A percentile compares a stretch with the other conserved stretches of the same genome.
phyloP scores from a whole-genome alignment of 768 basidiomycete genomes.

The Kwoniella sp. region DNA sequence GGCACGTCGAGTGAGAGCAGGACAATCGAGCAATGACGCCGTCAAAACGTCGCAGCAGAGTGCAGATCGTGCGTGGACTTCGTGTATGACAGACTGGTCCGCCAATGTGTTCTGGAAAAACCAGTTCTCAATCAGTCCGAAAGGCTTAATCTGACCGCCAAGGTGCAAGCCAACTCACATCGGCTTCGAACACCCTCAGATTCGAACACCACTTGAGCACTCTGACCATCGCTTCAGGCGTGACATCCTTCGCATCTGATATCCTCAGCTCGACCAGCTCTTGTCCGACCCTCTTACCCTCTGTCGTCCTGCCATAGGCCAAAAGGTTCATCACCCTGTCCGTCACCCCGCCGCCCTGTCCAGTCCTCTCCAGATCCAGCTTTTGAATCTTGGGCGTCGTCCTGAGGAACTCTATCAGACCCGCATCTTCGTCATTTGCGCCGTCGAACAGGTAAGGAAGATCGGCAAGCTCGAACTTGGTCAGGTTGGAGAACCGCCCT shows the following conservation, averaged over 20 bases:
- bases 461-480: slow-evolving; percentile 76
- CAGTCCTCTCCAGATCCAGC: slow-evolving; percentile 84
- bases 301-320: slow-evolving; percentile 59
- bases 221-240: slow-evolving; percentile 66
- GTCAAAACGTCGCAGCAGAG: slow-evolving; percentile 3
- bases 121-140: too few relatives aligned
- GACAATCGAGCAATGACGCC: slow-evolving; percentile 40
- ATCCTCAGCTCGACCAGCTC: slow-evolving; percentile 34
- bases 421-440: slow-evolving; percentile 46
- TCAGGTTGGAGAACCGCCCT: slow-evolving; percentile 69
- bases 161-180: slow-evolving; percentile 59
- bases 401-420: slow-evolving; percentile 66
- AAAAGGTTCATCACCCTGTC: slow-evolving; percentile 71
- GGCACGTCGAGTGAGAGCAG: slow-evolving; percentile 24
- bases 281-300: slow-evolving; percentile 27
- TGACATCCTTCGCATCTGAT: slow-evolving; percentile 66
- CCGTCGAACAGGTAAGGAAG: slow-evolving; percentile 71
- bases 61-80: slow-evolving; percentile 22
- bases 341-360: slow-evolving; percentile 61
- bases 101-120: slow-evolving; percentile 41
- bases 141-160: background rate
- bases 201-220: slow-evolving; percentile 69
- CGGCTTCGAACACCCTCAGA: slow-evolving; percentile 72
- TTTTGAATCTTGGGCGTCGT: slow-evolving; percentile 72
- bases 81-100: slow-evolving; percentile 31